Percentiles rank a stretch among this genome's conserved stretches.
These are phyloP conservation scores for Takashimella tepidaria DNA, from an alignment of 1,284 basidiomycete species.

Conservation along the genomic window DNA sequence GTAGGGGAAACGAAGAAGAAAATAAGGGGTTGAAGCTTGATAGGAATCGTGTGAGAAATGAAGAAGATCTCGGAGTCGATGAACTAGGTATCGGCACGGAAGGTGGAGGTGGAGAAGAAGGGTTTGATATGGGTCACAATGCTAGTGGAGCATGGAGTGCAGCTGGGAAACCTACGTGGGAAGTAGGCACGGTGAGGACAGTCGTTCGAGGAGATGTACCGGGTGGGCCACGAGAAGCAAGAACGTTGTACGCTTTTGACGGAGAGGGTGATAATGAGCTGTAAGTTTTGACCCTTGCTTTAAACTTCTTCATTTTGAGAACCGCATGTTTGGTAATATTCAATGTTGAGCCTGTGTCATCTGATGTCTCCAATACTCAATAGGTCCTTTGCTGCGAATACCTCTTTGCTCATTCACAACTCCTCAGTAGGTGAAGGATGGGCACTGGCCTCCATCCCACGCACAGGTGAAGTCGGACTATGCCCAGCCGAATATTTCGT, in stretches of 20 bases:
- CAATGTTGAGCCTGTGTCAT: no score
- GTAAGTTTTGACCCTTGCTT: neutral
- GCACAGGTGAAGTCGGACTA: neutral
- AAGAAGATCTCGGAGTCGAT: neutral
- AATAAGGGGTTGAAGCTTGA: neutral
- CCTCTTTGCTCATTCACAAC: neutral
- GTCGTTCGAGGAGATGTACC: neutral
- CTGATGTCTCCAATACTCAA: no score
- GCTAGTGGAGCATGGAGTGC: neutral
- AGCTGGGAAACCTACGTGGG: neutral
- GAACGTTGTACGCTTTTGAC: neutral
- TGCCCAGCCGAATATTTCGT: neutral
- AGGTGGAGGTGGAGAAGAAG: neutral
- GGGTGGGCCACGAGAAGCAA: neutral
- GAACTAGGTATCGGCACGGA: neutral
- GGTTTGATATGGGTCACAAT: neutral
- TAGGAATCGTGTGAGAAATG: neutral
- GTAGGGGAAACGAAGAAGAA: neutral
- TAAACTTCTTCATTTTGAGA: neutral
- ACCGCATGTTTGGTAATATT: no score
- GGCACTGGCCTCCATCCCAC: neutral
- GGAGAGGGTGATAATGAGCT: neutral
- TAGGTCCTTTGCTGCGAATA: neutral
- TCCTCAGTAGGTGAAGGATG: neutral
- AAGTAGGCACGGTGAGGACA: neutral